Percentiles rank a stretch among this genome's conserved stretches.
These are phyloP conservation scores for Hypoxylon sp. DNA, from an alignment of 2,329 filamentous ascomycete species.

Conservation along the genomic window DNA sequence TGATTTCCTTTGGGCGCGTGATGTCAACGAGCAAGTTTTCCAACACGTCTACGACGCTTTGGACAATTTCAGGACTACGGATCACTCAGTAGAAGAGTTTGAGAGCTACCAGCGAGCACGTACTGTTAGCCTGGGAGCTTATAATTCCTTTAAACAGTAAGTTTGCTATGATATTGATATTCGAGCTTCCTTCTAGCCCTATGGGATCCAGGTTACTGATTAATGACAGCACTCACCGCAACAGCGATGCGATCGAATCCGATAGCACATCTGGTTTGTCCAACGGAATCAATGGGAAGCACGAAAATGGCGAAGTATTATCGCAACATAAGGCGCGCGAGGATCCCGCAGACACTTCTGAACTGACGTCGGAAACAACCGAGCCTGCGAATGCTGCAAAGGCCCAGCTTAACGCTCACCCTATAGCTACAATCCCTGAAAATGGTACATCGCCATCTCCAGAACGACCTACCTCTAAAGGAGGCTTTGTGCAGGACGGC, in stretches of 20 bases:
- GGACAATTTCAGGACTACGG: constrained; percentile 70
- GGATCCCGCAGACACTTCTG: constrained; percentile 21
- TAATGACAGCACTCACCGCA: constrained; percentile 35
- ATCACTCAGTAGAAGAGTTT: constrained; percentile 68
- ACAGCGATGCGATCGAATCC: constrained; percentile 44
- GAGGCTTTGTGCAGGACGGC: constrained; percentile 31
- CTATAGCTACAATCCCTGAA: constrained; percentile 37
- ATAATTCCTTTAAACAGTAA: constrained; percentile 47
- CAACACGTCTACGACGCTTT: constrained; percentile 91
- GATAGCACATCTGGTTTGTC: constrained; percentile 41
- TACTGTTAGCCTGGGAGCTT: constrained; percentile 56
- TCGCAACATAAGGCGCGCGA: constrained; percentile 43
- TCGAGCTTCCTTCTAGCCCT: constrained; percentile 2
- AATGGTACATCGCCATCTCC: constrained; percentile 28
- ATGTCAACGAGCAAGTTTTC: constrained; percentile 86
- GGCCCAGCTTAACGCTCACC: constrained; percentile 20
- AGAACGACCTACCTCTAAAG: constrained; percentile 19
- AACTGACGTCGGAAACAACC: constrained; percentile 3
- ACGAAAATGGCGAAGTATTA: constrained; percentile 2
- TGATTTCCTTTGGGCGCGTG: constrained; percentile 92
- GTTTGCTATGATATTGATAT: constrained; percentile 15
- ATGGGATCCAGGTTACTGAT: constrained; percentile 19
- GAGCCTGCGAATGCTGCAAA: constrained; percentile 20
- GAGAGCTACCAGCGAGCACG: constrained; percentile 63
- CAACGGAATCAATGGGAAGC: constrained; percentile 38